Conservation (phyloP, 2,329 filamentous ascomycete genomes). For the Pestalotiopsis fici region DNA sequence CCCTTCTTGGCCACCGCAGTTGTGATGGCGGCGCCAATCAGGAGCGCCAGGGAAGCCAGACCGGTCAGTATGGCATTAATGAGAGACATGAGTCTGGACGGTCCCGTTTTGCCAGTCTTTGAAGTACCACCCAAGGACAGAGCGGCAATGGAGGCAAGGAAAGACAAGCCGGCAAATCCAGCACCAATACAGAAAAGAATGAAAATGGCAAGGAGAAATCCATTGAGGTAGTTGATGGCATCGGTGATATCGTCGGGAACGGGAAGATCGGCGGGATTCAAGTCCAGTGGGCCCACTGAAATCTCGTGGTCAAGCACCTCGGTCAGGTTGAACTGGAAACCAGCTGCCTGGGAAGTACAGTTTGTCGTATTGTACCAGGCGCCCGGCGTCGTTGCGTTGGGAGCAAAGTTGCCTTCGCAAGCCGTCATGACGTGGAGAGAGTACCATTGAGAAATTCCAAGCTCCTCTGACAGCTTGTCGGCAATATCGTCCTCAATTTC, state of each 20-base stretch:
- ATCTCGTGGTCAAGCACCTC: constrained; percentile 47
- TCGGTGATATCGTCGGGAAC: constrained; percentile 45
- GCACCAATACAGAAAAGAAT: constrained; percentile 48
- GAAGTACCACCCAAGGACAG: constrained; percentile 20
- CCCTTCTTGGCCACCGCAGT: constrained; percentile 42
- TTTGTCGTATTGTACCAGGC: constrained; percentile 43
- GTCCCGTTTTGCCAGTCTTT: constrained; percentile 13
- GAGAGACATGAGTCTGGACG: constrained; percentile 23
- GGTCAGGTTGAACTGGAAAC: constrained; percentile 46
- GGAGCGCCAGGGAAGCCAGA: constrained; percentile 36
- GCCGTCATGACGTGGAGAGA: constrained; percentile 49
- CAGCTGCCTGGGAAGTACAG: constrained; percentile 41
- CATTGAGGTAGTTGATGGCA: constrained; percentile 51
- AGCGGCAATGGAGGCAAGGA: constrained; percentile 38
- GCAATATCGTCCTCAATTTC: constrained; percentile 39
- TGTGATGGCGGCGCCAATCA: constrained; percentile 43
- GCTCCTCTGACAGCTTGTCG: constrained; percentile 39
- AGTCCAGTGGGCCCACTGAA: constrained; percentile 40
- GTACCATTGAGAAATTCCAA: constrained; percentile 53
- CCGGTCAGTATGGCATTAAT: constrained; percentile 37
- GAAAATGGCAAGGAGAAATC: constrained; percentile 47
- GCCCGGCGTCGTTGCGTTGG: constrained; percentile 38
- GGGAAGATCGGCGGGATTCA: constrained; percentile 47
- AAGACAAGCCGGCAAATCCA: constrained; percentile 41
- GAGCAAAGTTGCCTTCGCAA: constrained; percentile 47